phyloP scores from a whole-genome alignment of 495 filamentous ascomycete genomes.

The Lasiosphaeriaceae sp. region DNA sequence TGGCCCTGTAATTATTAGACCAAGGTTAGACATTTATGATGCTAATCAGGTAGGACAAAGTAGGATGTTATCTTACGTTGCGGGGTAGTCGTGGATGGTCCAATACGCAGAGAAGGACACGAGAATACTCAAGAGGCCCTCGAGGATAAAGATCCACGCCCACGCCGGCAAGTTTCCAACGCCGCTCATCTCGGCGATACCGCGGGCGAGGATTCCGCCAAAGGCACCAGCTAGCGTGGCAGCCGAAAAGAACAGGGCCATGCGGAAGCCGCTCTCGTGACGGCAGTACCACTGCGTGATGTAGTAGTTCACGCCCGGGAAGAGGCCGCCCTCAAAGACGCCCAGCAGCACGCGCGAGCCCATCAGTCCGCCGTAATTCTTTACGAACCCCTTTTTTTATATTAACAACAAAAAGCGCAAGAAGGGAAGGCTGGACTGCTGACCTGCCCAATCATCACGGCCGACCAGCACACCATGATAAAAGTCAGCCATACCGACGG shows the following conservation, averaged over 20 bases:
- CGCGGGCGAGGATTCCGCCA: constrained; percentile 62
- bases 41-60: too few relatives aligned
- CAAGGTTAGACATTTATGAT: neutral
- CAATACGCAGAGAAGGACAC: constrained; percentile 51
- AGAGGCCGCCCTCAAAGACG: constrained; percentile 59
- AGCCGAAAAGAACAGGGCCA: constrained; percentile 58
- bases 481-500: constrained; percentile 55
- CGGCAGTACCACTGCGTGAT: constrained; percentile 71
- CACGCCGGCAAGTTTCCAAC: constrained; percentile 48
- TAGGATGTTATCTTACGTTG: constrained; percentile 28
- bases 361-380: constrained; percentile 52
- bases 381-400: too few relatives aligned
- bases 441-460: constrained; percentile 52
- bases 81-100: constrained; percentile 56
- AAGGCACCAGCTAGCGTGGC: constrained; percentile 61
- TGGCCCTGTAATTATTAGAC: constrained; percentile 30
- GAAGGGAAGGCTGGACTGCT: too few relatives aligned
- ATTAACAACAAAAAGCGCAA: too few relatives aligned
- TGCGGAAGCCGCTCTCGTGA: constrained; percentile 26
- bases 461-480: constrained; percentile 51
- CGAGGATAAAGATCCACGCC: constrained; percentile 71
- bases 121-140: constrained; percentile 43
- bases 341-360: constrained; percentile 59
- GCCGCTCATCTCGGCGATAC: constrained; percentile 55
- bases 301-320: constrained; percentile 71